A percentile compares a stretch with the other conserved stretches of the same genome.
Conservation (phyloP, 306 rosid species). For the Pueraria montana region DNA sequence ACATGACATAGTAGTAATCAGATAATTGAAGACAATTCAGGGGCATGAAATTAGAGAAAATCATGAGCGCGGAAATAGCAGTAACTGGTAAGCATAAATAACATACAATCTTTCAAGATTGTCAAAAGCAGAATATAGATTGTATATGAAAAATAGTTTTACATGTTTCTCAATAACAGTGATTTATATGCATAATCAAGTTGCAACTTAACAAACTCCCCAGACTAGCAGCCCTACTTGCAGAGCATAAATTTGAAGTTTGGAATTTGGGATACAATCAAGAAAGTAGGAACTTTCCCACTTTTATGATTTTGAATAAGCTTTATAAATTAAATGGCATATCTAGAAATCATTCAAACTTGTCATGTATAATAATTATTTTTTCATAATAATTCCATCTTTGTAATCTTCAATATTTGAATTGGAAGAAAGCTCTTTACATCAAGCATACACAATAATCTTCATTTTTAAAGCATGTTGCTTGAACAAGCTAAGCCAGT, state of each 20-base stretch:
- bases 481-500: not conserved
- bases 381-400: not conserved
- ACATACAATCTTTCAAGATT: not conserved
- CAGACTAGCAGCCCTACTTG: not conserved
- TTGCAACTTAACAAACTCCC: conserved; percentile 3
- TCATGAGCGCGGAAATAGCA: not conserved
- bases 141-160: not conserved
- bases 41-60: not conserved
- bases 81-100: not conserved
- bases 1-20: conserved; percentile 4
- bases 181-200: not conserved
- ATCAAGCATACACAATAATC: not conserved
- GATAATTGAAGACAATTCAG: not conserved
- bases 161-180: not conserved
- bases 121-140: not conserved
- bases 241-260: conserved; percentile 5
- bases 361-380: not conserved
- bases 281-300: not conserved
- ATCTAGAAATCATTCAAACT: not conserved
- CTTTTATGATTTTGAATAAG: not conserved
- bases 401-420: not conserved
- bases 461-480: not conserved
- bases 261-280: not conserved
- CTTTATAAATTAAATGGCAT: not conserved
- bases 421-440: not conserved